These are phyloP conservation scores for Paraphoma chrysanthemicola DNA, from an alignment of 2,329 filamentous ascomycete genomes.

Conservation along the genomic window DNA sequence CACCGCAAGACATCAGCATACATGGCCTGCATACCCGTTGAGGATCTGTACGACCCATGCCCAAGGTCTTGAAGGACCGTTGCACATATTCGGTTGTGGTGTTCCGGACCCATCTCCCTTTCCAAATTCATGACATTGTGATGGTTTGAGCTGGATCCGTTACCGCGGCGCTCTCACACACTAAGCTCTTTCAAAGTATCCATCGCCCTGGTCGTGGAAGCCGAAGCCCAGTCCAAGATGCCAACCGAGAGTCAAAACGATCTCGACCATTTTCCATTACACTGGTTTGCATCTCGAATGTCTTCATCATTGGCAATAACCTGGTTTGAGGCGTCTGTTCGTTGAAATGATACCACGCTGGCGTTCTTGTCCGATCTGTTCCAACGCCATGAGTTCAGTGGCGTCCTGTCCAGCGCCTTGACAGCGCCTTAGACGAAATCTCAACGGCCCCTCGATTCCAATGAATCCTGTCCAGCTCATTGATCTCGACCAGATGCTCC, in stretches of 20 bases:
- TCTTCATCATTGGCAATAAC: not conserved
- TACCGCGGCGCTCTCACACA: not conserved
- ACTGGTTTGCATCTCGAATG: not conserved
- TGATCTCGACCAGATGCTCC: not conserved
- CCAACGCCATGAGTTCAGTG: slow-evolving; percentile 1
- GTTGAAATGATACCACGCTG: not conserved
- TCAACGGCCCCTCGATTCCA: not conserved
- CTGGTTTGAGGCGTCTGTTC: not conserved
- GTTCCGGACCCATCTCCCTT: not conserved
- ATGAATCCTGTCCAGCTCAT: slow-evolving; percentile 5
- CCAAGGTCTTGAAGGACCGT: not conserved
- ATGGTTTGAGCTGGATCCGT: not conserved
- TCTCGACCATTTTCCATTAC: slow-evolving; percentile 5
- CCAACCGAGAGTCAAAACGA: not conserved
- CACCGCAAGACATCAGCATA: too few species aligned
- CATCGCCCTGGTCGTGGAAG: not conserved
- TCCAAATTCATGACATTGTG: not conserved
- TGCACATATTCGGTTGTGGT: not conserved
- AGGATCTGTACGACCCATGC: not conserved
- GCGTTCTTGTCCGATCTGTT: not conserved
- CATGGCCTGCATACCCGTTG: not conserved
- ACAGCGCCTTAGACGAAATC: not conserved
- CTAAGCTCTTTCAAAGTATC: not conserved
- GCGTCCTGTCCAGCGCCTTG: not conserved
- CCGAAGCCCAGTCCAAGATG: not conserved